These are phyloP conservation scores for Podospora australis DNA, from an alignment of 495 filamentous ascomycete species.

Conservation along the genomic window DNA sequence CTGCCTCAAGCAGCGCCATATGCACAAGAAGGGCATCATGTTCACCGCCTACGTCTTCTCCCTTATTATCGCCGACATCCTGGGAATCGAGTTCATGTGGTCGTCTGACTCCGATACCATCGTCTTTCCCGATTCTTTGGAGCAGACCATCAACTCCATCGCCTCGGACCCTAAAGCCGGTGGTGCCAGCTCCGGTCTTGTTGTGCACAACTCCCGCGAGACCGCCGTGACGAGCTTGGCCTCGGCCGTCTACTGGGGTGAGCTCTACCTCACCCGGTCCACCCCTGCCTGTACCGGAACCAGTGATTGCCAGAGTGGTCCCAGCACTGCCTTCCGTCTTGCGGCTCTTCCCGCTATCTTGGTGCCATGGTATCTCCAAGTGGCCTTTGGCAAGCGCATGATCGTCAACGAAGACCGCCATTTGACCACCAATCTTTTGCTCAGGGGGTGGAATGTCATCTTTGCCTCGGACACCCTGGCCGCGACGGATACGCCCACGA, in stretches of 20 bases:
- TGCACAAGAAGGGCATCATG: slow-evolving; percentile 15
- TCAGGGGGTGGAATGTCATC: slow-evolving; percentile 9
- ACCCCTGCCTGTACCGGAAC: slow-evolving; percentile 8
- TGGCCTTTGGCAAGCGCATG: slow-evolving; percentile 10
- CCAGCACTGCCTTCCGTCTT: slow-evolving; percentile 7
- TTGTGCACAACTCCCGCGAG: slow-evolving; percentile 7
- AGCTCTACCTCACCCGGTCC: slow-evolving; percentile 12
- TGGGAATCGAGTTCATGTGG: slow-evolving; percentile 11
- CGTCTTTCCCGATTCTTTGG: slow-evolving; percentile 9
- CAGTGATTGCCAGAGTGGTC: slow-evolving; percentile 9
- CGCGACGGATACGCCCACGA: slow-evolving; percentile 9
- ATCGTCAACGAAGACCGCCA: slow-evolving; percentile 14
- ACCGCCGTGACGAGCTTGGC: slow-evolving; percentile 4
- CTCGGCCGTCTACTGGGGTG: slow-evolving; percentile 9
- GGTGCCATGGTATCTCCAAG: slow-evolving; percentile 8
- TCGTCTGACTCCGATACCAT: slow-evolving; percentile 13
- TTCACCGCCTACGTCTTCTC: slow-evolving; percentile 12
- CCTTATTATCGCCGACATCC: slow-evolving; percentile 8
- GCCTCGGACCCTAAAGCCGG: slow-evolving; percentile 7
- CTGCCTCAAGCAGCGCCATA: slow-evolving; percentile 11
- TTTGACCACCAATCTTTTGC: slow-evolving; percentile 8
- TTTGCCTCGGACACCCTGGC: slow-evolving; percentile 10
- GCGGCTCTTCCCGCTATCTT: slow-evolving; percentile 6
- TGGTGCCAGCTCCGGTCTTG: slow-evolving; percentile 4
- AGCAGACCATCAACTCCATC: slow-evolving; percentile 11